Base-by-base conservation (phyloP, 1,284 basidiomycete genomes). In the Microbotryum silenes-acaulis region DNA sequence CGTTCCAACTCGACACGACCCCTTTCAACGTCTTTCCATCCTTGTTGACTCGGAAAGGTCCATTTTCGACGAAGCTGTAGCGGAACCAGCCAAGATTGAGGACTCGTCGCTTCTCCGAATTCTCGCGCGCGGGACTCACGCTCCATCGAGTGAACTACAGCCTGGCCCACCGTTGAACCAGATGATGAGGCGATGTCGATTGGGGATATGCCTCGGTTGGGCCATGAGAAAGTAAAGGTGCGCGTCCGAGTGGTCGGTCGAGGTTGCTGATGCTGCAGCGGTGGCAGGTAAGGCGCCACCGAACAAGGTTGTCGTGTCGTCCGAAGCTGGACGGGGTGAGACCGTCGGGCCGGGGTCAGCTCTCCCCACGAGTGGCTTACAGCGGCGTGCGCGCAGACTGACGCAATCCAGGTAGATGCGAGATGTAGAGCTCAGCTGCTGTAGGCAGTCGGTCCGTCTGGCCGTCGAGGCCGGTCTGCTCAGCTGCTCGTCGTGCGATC, bases 81-180 rank as follows among this genome's bases (percentile, higher is more conserved):
- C 58, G 29, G 57, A 60, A 23, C 61, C 59, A 25, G 27, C 6
- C 27, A 27, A 6, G 27, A 27, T 27, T 27, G 27, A 27, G 27
- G 27, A 27, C 27, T 27, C 27, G 27, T 27, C 27, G 25, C 25
- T 25, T 27, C 0, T 27, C 6, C 4, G 27, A 6, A 27, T 27
- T 27, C 6, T 27, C 27, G 27, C 27, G 27, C 27, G 6, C 27
- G 27, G 25, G 31, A 31, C 59, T 61, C 42, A 60, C 42, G 92
- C 81, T 6, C 93, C 94, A 72, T 97, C 94, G 73, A 97, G 96
- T 4, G 90, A 92, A 0, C 91, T 96, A 75, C 94, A 99, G 44
- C 96, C 94, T 21, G 93, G 93, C 6, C 94, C 68, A 16, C 68
- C 68, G 29, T 69, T 67, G 20, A 67, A 59, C 66, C 67, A 69